phyloP scores from a whole-genome alignment of 306 rosid genomes.

The Sophora flavescens region DNA sequence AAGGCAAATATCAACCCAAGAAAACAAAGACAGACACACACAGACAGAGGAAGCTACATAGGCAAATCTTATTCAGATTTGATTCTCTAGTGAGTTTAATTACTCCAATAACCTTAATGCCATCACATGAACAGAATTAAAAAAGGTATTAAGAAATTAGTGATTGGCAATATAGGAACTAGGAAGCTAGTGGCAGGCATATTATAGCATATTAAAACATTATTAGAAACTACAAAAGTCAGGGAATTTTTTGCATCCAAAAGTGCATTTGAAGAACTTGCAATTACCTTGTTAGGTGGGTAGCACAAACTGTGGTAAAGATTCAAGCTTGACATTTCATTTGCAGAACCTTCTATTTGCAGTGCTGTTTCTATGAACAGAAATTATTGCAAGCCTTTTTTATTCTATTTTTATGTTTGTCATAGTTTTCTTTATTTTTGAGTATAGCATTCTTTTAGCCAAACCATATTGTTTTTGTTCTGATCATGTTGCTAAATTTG shows the following conservation, averaged over 20 bases:
- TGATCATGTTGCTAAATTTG: conserved; percentile 27
- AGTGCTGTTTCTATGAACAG: neutral
- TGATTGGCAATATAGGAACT: neutral
- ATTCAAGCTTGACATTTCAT: conserved; percentile 24
- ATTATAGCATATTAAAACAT: neutral
- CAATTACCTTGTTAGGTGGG: neutral
- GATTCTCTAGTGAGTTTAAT: conserved; percentile 43
- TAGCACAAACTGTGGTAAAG: neutral
- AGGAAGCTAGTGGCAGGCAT: neutral
- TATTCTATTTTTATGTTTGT: conserved; percentile 14
- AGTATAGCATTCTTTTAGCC: conserved; percentile 34
- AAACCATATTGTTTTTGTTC: conserved; percentile 36
- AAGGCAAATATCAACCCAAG: conserved; percentile 19
- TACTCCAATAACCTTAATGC: conserved; percentile 35
- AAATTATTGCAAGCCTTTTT: conserved; percentile 35
- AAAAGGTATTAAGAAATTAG: neutral
- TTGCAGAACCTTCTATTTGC: conserved; percentile 5
- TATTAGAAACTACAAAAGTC: neutral
- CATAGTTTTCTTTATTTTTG: conserved; percentile 1
- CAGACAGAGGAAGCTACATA: conserved; percentile 32
- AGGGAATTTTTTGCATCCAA: neutral
- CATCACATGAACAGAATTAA: conserved; percentile 45
- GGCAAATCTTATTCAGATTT: conserved; percentile 48
- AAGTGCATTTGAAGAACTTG: neutral
- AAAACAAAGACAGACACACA: conserved; percentile 2